Evolutionary conservation across 1,284 basidiomycete genomes (phyloP).

Genomic region (Ganoderma meredithae): DNA sequence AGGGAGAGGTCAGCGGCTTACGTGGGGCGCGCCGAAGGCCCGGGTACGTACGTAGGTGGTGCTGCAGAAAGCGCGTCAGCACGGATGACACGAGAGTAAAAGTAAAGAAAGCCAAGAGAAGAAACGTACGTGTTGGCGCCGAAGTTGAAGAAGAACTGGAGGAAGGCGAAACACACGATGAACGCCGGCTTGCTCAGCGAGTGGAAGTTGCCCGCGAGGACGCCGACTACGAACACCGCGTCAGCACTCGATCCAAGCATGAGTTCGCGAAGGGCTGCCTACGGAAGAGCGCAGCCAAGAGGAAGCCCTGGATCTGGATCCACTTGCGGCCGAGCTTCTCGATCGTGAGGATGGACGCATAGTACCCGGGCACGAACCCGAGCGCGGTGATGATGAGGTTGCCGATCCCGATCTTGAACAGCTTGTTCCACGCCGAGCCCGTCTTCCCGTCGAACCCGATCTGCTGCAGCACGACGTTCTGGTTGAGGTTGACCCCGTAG

Average conservation of each 20-base stretch:
- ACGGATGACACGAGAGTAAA: background rate
- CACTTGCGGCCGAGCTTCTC: constrained; percentile 77
- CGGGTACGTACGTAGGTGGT: constrained; percentile 59
- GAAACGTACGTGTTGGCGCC: constrained; percentile 83
- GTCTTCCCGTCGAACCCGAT: constrained; percentile 68
- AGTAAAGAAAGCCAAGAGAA: background rate
- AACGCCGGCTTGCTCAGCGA: constrained; percentile 67
- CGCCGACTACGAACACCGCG: constrained; percentile 52
- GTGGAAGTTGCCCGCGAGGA: constrained; percentile 73
- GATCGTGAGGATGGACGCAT: constrained; percentile 71
- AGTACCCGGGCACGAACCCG: constrained; percentile 82
- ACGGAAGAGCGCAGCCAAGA: constrained; percentile 74
- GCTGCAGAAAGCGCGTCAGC: constrained; percentile 35
- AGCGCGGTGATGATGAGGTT: constrained; percentile 75
- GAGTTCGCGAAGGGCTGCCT: constrained; percentile 36
- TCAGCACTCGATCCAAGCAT: background rate
- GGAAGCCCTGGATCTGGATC: constrained; percentile 84
- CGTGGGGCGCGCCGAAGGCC: background rate
- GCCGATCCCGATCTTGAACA: constrained; percentile 72
- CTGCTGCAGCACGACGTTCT: constrained; percentile 73
- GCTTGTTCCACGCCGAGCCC: constrained; percentile 65
- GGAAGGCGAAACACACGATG: constrained; percentile 74
- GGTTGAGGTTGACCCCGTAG: constrained; percentile 84
- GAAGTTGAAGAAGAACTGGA: constrained; percentile 82
- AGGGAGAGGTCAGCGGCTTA: constrained; percentile 1